Conservation (phyloP, 768 basidiomycete genomes). For the Mycena polygramma region DNA sequence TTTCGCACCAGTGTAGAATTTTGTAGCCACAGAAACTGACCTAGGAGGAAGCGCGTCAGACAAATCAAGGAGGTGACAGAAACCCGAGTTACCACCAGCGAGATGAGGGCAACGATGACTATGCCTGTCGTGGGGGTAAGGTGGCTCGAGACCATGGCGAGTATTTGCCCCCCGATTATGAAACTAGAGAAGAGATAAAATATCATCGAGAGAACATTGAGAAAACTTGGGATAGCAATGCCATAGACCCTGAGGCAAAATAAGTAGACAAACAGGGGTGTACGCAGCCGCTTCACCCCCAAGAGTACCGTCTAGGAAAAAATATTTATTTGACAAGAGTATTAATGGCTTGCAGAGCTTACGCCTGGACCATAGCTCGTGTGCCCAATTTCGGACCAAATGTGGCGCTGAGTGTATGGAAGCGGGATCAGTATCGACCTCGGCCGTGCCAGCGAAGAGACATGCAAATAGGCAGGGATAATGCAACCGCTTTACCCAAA, state of each 20-base stretch:
- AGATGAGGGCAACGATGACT: conserved; percentile 54
- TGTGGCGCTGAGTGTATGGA: conserved; percentile 53
- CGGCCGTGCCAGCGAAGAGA: not conserved
- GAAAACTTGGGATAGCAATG: conserved; percentile 61
- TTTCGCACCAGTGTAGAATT: conserved; percentile 69
- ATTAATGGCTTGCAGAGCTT: conserved; percentile 59
- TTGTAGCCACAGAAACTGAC: conserved; percentile 75
- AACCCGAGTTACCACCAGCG: conserved; percentile 53
- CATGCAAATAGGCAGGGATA: conserved; percentile 74
- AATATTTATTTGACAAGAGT: conserved; percentile 40
- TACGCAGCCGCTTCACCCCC: conserved; percentile 41
- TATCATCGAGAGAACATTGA: conserved; percentile 72
- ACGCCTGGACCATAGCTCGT: conserved; percentile 81
- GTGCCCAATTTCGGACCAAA: conserved; percentile 88
- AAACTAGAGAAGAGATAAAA: conserved; percentile 77
- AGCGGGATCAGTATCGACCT: conserved; percentile 3
- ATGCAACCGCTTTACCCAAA: conserved; percentile 44
- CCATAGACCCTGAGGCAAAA: conserved; percentile 65
- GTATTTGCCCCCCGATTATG: conserved; percentile 77
- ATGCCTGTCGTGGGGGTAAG: conserved; percentile 56
- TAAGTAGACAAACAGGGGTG: conserved; percentile 12
- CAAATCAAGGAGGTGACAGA: not conserved
- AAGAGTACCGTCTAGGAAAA: conserved; percentile 41
- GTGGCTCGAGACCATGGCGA: conserved; percentile 64
- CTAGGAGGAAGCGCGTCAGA: conserved; percentile 35